Percentiles rank a stretch among this genome's conserved stretches.
Evolutionary conservation across 495 filamentous ascomycete species (phyloP).

Genomic region (Neurospora tetrasperma): DNA sequence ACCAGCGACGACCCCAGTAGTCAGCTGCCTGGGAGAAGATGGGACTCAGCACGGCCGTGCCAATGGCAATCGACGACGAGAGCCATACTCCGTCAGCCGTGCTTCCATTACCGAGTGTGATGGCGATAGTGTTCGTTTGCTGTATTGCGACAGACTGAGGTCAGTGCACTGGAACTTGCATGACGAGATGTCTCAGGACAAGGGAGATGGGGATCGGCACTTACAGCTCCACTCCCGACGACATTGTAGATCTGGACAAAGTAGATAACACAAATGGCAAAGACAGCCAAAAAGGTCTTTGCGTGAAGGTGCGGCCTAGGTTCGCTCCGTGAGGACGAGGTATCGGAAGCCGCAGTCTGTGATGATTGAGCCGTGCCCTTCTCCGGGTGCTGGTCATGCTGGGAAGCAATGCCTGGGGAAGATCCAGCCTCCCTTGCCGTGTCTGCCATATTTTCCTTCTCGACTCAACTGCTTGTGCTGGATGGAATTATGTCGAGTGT

Average conservation of each 20-base stretch:
- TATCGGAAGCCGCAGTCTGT: neutral
- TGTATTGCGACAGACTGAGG: neutral
- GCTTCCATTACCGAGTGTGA: conserved; percentile 12
- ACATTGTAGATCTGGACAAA: conserved; percentile 22
- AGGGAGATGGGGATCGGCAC: conserved; percentile 1
- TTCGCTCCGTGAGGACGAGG: conserved; percentile 2
- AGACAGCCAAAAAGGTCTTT: conserved; percentile 24
- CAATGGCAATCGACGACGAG: conserved; percentile 20
- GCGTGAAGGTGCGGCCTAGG: conserved; percentile 20
- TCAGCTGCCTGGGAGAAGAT: conserved; percentile 23
- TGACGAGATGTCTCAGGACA: neutral
- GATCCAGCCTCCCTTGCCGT: neutral
- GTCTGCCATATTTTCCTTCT: neutral
- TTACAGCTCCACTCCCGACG: conserved; percentile 24
- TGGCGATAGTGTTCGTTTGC: conserved; percentile 20
- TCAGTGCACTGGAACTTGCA: neutral
- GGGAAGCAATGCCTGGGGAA: neutral
- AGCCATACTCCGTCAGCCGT: conserved; percentile 17
- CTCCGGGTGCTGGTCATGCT: conserved; percentile 1
- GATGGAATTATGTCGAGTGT: neutral
- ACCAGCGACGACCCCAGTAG: conserved; percentile 23
- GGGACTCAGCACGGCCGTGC: conserved; percentile 20
- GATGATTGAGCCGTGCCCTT: conserved; percentile 3
- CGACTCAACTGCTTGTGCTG: neutral
- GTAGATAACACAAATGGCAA: conserved; percentile 24